Evolutionary conservation across 2,329 filamentous ascomycete genomes (phyloP).

Genomic region (Aspergillus sp.): DNA sequence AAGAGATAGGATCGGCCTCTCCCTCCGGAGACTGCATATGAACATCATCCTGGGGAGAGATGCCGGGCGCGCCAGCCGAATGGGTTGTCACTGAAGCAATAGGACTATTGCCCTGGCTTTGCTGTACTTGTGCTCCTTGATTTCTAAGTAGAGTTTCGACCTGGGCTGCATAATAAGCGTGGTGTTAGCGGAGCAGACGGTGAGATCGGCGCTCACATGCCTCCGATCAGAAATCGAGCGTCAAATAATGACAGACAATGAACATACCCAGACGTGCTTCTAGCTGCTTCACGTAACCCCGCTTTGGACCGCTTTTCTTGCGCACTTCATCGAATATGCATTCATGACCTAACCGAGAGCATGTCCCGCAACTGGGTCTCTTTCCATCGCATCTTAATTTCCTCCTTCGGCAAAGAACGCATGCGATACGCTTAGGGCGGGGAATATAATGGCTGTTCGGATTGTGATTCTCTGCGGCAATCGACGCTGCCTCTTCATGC

Average conservation of each 20-base stretch:
- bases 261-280: conserved; percentile 86
- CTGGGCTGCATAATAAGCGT: conserved; percentile 63
- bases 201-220: not conserved
- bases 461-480: conserved; percentile 41
- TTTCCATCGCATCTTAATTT: conserved; percentile 88
- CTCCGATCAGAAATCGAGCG: not conserved
- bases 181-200: conserved; percentile 14
- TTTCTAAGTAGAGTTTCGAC: conserved; percentile 88
- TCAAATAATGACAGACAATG: not conserved
- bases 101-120: conserved; percentile 30
- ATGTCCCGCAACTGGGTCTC: conserved; percentile 84
- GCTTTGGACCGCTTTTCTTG: conserved; percentile 91
- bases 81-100: conserved; percentile 32
- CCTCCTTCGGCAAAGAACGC: conserved; percentile 87
- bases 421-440: conserved; percentile 90
- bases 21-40: conserved; percentile 29
- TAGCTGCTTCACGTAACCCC: conserved; percentile 90
- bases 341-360: conserved; percentile 78
- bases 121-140: conserved; percentile 57
- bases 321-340: conserved; percentile 91
- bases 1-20: conserved; percentile 23
- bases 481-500: conserved; percentile 21
- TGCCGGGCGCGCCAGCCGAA: conserved; percentile 26
- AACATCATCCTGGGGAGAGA: conserved; percentile 24
- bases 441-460: conserved; percentile 62